Conservation (phyloP, 2,329 filamentous ascomycete genomes). For the Fusarium pininemorale region DNA sequence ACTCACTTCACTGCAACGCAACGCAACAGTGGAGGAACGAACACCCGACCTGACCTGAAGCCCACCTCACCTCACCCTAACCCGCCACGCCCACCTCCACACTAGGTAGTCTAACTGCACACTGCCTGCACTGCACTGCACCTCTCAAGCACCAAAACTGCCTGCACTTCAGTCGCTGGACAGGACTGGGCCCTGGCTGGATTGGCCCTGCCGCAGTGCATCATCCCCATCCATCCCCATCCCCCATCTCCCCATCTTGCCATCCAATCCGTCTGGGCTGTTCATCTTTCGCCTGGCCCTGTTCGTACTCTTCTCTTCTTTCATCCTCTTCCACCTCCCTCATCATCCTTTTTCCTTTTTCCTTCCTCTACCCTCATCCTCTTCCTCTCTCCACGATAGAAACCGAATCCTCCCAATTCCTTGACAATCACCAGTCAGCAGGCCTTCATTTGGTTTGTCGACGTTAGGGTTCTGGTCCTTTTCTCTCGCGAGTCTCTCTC, state of each 20-base stretch:
- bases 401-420: constrained; percentile 50
- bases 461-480: constrained; percentile 45
- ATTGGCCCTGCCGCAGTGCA: constrained; percentile 18
- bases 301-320: constrained; percentile 29
- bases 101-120: constrained; percentile 12
- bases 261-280: constrained; percentile 29
- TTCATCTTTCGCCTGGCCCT: constrained; percentile 31
- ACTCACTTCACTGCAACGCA: background rate
- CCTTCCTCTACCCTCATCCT: constrained; percentile 32
- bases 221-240: constrained; percentile 40
- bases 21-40: constrained; percentile 31
- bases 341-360: constrained; percentile 35
- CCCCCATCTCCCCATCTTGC: constrained; percentile 40
- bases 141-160: background rate
- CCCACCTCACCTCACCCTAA: background rate
- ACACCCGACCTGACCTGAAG: constrained; percentile 25
- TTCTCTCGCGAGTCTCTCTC: constrained; percentile 45
- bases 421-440: constrained; percentile 48
- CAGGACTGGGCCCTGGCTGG: background rate
- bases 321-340: constrained; percentile 39
- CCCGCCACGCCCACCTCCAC: constrained; percentile 42
- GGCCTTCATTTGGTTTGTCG: constrained; percentile 45
- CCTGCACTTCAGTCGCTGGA: background rate
- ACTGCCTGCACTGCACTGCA: constrained; percentile 6
- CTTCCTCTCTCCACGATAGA: constrained; percentile 43